phyloP scores from a whole-genome alignment of 2,329 filamentous ascomycete species.

The Talaromyces verruculosus region DNA sequence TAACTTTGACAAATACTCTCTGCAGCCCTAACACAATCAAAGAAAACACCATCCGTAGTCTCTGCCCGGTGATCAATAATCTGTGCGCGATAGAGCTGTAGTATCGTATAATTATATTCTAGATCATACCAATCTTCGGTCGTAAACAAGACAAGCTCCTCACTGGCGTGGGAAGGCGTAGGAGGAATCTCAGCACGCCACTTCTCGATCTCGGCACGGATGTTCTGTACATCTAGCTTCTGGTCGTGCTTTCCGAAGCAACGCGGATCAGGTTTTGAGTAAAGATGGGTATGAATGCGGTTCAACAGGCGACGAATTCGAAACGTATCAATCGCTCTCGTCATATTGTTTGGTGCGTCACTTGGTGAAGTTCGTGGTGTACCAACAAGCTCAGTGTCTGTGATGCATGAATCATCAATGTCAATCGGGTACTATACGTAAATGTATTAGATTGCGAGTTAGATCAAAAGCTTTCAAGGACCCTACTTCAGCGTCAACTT shows the following conservation, averaged over 20 bases:
- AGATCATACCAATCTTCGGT: conserved; percentile 42
- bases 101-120: conserved; percentile 42
- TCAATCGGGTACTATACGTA: conserved; percentile 31
- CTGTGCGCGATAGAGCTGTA: conserved; percentile 38
- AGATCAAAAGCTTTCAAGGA: not conserved
- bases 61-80: conserved; percentile 23
- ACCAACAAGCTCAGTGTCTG: conserved; percentile 24
- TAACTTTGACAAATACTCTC: conserved; percentile 18
- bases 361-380: conserved; percentile 23
- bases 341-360: conserved; percentile 22
- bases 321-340: conserved; percentile 23
- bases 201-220: conserved; percentile 12
- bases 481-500: conserved; percentile 32
- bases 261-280: conserved; percentile 10
- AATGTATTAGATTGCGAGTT: not conserved
- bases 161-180: conserved; percentile 6
- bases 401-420: conserved; percentile 33
- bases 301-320: conserved; percentile 21
- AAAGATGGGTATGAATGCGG: conserved; percentile 20
- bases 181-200: conserved; percentile 6
- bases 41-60: conserved; percentile 25
- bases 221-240: not conserved
- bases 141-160: conserved; percentile 31
- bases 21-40: conserved; percentile 25
- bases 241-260: not conserved